These are phyloP conservation scores for Plasmodium relictum DNA, from an alignment of 169 alveolate species.

Conservation along the genomic window DNA sequence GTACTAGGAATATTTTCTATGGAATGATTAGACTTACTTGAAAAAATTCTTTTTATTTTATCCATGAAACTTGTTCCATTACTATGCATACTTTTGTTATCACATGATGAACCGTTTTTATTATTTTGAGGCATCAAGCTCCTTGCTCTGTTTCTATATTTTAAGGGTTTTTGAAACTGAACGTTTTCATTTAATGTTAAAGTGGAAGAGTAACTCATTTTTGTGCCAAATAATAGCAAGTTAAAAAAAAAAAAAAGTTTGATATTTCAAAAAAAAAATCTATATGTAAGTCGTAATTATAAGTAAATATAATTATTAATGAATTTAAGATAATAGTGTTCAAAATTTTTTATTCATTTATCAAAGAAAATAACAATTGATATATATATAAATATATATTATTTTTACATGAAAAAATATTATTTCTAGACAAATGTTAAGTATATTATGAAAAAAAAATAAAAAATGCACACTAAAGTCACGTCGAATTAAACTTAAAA, in stretches of 20 bases:
- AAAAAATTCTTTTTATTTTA: slow-evolving; percentile 61
- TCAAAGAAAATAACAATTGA: neutral
- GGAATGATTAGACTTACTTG: slow-evolving; percentile 36
- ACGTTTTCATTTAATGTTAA: slow-evolving; percentile 24
- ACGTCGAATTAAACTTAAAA: neutral
- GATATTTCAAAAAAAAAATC: neutral
- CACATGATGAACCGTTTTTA: slow-evolving; percentile 10
- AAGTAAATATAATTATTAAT: neutral
- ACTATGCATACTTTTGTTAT: slow-evolving; percentile 8
- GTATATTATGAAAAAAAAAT: neutral
- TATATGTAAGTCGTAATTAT: neutral
- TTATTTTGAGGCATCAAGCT: slow-evolving; percentile 25
- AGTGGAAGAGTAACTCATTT: slow-evolving; percentile 37
- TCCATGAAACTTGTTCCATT: slow-evolving; percentile 53
- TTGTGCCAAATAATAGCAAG: neutral
- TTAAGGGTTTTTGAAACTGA: slow-evolving; percentile 37
- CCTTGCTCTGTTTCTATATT: slow-evolving; percentile 50
- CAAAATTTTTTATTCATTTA: neutral
- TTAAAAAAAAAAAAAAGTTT: neutral
- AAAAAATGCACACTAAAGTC: slow-evolving; percentile 22
- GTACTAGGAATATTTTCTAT: slow-evolving; percentile 24
- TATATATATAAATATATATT: neutral
- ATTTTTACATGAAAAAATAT: neutral
- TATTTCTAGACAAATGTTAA: neutral
- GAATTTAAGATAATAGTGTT: neutral